Base-by-base conservation (phyloP, 2,329 filamentous ascomycete species). In the Chaetomiaceae sp. region DNA sequence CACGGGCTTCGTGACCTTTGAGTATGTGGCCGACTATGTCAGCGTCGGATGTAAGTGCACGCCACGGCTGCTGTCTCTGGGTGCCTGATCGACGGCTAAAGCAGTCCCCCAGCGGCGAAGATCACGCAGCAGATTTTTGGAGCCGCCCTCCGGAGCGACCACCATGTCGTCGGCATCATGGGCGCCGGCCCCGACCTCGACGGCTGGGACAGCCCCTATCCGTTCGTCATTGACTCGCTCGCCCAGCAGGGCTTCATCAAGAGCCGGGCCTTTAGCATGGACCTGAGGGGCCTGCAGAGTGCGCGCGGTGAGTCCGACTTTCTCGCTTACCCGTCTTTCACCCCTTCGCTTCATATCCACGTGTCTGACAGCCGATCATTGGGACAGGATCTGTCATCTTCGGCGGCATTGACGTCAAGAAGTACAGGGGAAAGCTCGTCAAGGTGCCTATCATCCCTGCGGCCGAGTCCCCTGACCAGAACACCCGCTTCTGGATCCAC, bases 391-490 rank as follows among this genome's bases (percentile, higher is more conserved):
- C 57, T 22, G 47, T 62, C 11, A 64, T 83, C 20, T 84, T 82
- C 45, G 81, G 81, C 19, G 81, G 81, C 17, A 72, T 83, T 45
- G 78, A 84, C 59, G 77, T 71, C 3, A 74, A 69, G 50, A 83
- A 82, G 63, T 84, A 74, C 61, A 68, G 69, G 2, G 83, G 82
- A 17, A 63, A 66, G 3, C 75, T 87, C 3, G 67, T 75, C 58
- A 81, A 77, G 47, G 69, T 82, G 1, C 80, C 82, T 39, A 79
- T 85, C 57, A 71, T 83, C 56, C 72, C 47, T 15, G 37, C 47
- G 19, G 37, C 47, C 2, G 15, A 49, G 47, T 49, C 47, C 2
- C 47, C 47, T 9, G 47, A 49, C 17, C 19, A 20, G 4, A 4
- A 17, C 2, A 49, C 47, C 3, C 11, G 47, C 14, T 49, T 42